phyloP scores from a whole-genome alignment of 164 flowering plant species.

The Magnolia changhungtana region DNA sequence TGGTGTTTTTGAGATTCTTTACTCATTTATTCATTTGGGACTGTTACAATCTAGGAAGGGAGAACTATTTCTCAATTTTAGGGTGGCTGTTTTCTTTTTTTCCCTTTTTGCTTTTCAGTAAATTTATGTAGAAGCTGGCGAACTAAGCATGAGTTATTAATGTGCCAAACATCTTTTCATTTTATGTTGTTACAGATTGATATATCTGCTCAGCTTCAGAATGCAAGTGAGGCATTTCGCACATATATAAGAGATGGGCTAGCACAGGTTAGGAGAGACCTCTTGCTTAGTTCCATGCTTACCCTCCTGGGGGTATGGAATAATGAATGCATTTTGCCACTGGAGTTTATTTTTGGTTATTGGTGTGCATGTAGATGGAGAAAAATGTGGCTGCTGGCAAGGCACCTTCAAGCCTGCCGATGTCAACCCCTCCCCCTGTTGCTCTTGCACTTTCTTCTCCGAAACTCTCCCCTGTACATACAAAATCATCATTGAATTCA shows the following conservation, averaged over 20 bases:
- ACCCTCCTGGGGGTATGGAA: background rate
- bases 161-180: background rate
- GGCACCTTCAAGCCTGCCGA: constrained; percentile 81
- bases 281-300: background rate
- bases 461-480: constrained; percentile 74
- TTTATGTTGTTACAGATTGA: constrained; percentile 59
- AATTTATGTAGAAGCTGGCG: too few species aligned
- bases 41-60: too few species aligned
- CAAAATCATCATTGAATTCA: constrained; percentile 50
- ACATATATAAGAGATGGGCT: constrained; percentile 97
- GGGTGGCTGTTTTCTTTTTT: background rate
- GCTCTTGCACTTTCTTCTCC: constrained; percentile 64
- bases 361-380: constrained; percentile 67
- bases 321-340: background rate
- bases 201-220: constrained; percentile 97
- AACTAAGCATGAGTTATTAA: too few species aligned
- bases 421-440: constrained; percentile 93
- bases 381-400: constrained; percentile 96
- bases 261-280: constrained; percentile 58
- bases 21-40: background rate
- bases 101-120: background rate
- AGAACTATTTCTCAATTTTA: too few species aligned
- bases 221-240: constrained; percentile 98
- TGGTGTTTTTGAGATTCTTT: background rate
- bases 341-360: background rate